Evolutionary conservation across 176 grass and related monocot genomes (phyloP), one percentile per base, ranked within the genome.

Genomic region (Eragrostis curvula): DNA sequence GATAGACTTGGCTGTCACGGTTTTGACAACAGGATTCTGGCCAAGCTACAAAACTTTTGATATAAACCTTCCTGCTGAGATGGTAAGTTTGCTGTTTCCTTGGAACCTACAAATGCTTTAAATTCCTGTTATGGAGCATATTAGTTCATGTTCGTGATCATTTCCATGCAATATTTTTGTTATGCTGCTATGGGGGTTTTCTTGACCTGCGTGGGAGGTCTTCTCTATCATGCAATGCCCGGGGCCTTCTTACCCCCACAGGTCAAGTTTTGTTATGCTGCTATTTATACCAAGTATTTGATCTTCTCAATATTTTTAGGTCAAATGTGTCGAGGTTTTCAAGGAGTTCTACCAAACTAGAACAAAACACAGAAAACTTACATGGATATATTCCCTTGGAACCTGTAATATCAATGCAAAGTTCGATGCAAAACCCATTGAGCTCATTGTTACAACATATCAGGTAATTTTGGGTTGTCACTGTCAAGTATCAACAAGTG

Each of bases 301-400:
- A 29, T 70, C 27, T 61, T 69, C 0, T 70, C 17, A 18, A 79
- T 71, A 2, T 58, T n/a, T 81, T 49, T 84, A 99, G 97, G 97
- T 99, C 14, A 99, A 90, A 90, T 99, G 96, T 72, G 89, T 94
- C 5, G 93, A 99, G 82, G 85, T 96, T 79, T 99, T 96, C 60
- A 94, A 92, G 82, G 89, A 99, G 59, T 99, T 99, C 30, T 96
- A 96, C 42, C 82, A 91, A 68, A 96, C 93, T 83, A 96, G 87
- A 91, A 94, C 96, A 79, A 96, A 99, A 27, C 91, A 92, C 69
- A 88, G 96, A 78, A 98, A 99, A 73, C 91, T 99, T 73, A 96
- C 91, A 29, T 99, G 96, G 96, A 99, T 99, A 88, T 99, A 99
- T 84, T 99, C 96, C 12, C 77, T 99, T 82, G 96, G 96, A 48